Evolutionary conservation across 768 basidiomycete genomes (phyloP), one percentile per base, ranked within the genome.

Genomic region (Coprinellus aureogranulatus): DNA sequence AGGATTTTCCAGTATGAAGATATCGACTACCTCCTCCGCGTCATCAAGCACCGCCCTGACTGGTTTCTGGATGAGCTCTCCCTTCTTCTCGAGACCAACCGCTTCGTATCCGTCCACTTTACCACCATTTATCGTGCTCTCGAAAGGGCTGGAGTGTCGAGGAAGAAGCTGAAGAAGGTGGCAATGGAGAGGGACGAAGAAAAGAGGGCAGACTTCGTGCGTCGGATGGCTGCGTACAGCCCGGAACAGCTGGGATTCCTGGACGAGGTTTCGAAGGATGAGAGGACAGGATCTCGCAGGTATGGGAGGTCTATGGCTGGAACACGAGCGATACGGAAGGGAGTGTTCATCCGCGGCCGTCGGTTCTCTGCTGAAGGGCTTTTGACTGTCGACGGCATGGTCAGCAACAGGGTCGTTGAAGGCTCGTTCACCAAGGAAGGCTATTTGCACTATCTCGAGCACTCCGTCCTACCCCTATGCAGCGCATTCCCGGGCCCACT

Each of bases 61-160:
- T 73, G 62, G 61, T 75, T 75, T 48, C 63, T 76, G 0, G 68
- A 75, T 46, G 71, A 77, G 53, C 65, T 75, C 3, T 61, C 59
- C 0, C n/a, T 60, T 10, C 66, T 70, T 6, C 54, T 70, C 1
- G 16, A 62, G 23, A 62, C 39, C 9, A 73, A 75, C 54, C 58
- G 64, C 0, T 72, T 73, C 59, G 67, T 75, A 37, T 65, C 71
- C 10, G 59, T 70, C 4, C 71, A 74, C 61, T 74, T 64, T 59
- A 61, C 66, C 3, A 75, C 73, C 1, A 69, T 75, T 28, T 63
- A 65, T 53, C 61, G 66, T 0, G 64, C 68, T 39, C 70, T 77
- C 8, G 54, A 61, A n/a, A 57, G 61, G 37, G 62, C 61, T 34
- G 66, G 67, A 10, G 39, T 71, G 1, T 67, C 65, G 6, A 22